These are phyloP conservation scores for Coemansia umbellata DNA, from an alignment of 192 early-diverging fungal genomes.

Conservation along the genomic window DNA sequence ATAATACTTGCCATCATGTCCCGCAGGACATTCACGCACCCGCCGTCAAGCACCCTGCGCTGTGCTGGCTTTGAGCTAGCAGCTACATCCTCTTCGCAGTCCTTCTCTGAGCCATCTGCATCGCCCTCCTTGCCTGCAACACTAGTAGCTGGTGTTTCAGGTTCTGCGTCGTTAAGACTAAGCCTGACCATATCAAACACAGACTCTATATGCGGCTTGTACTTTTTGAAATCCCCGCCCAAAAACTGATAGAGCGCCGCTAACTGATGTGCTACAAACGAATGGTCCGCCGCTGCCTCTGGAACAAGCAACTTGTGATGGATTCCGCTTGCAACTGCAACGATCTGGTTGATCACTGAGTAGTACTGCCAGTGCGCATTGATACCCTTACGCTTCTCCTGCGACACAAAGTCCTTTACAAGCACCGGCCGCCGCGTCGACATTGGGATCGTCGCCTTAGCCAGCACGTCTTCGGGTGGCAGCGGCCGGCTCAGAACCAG, in stretches of 20 bases:
- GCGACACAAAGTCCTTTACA: conserved; percentile 39
- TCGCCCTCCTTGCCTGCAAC: background rate
- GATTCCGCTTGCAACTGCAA: conserved; percentile 33
- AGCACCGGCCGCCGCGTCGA: conserved; percentile 32
- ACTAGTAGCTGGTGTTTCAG: background rate
- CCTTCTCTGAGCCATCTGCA: background rate
- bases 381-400: conserved; percentile 45
- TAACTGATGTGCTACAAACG: conserved; percentile 42
- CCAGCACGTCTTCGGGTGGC: conserved; percentile 41
- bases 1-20: conserved; percentile 46
- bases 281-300: conserved; percentile 28
- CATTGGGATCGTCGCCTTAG: conserved; percentile 48
- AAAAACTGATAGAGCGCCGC: conserved; percentile 50
- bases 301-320: conserved; percentile 24
- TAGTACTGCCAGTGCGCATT: conserved; percentile 54
- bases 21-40: conserved; percentile 20
- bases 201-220: conserved; percentile 40
- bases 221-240: conserved; percentile 52
- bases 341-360: conserved; percentile 51
- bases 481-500: conserved; percentile 39
- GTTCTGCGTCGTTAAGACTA: conserved; percentile 7
- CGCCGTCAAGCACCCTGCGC: conserved; percentile 7
- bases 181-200: conserved; percentile 40
- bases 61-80: background rate
- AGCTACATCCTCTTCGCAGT: background rate